phyloP scores from a whole-genome alignment of 1,284 basidiomycete genomes.

The Grifola frondosa region DNA sequence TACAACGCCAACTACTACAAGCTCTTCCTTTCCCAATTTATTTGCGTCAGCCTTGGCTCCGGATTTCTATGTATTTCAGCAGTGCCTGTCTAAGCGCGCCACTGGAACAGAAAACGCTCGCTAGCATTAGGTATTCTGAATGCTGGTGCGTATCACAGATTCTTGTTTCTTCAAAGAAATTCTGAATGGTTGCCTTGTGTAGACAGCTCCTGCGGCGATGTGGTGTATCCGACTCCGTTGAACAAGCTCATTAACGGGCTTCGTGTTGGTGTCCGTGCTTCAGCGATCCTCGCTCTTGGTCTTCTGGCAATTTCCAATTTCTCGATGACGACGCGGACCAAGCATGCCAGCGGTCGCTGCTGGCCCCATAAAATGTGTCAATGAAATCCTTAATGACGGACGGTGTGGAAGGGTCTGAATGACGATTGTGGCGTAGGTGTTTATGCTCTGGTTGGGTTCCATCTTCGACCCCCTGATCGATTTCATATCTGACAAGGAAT shows the following conservation, averaged over 20 bases:
- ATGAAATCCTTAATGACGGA: constrained; percentile 12
- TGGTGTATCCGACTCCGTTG: constrained; percentile 49
- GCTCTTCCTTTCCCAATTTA: constrained; percentile 27
- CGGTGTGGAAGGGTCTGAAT: no score
- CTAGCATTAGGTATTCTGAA: constrained; percentile 25
- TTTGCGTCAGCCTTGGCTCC: constrained; percentile 46
- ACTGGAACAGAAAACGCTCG: constrained; percentile 12
- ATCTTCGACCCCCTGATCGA: constrained; percentile 11
- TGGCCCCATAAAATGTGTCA: constrained; percentile 2
- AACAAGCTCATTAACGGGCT: constrained; percentile 26
- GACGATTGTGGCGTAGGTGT: no score
- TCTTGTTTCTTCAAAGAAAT: neutral
- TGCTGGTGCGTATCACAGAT: constrained; percentile 5
- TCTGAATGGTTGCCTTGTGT: neutral
- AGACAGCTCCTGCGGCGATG: constrained; percentile 40
- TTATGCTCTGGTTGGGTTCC: no score
- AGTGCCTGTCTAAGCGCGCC: constrained; percentile 10
- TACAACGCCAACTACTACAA: constrained; percentile 25
- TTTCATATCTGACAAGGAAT: constrained; percentile 10
- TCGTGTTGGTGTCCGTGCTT: no score
- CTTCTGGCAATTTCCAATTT: constrained; percentile 2
- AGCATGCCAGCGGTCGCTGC: neutral
- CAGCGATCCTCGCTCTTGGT: neutral
- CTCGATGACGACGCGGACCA: constrained; percentile 2
- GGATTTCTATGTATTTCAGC: constrained; percentile 33